These are phyloP conservation scores for Penicillium roqueforti DNA, from an alignment of 495 filamentous ascomycete species.

Conservation along the genomic window DNA sequence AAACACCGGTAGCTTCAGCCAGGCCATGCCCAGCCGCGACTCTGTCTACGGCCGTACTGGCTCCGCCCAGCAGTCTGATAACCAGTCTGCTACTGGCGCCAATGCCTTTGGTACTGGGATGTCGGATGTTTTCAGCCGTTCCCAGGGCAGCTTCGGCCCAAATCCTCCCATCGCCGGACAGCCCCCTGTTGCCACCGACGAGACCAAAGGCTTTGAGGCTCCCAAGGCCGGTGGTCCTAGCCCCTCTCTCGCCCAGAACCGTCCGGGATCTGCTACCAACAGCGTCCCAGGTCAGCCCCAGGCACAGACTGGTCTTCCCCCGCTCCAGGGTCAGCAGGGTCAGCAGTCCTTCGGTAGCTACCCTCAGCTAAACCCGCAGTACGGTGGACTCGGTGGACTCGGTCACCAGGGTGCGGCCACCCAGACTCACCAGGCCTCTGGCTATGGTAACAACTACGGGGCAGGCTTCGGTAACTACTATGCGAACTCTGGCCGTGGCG, in stretches of 20 bases:
- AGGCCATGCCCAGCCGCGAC: constrained; percentile 60
- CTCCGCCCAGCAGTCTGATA: constrained; percentile 67
- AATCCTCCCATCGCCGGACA: constrained; percentile 63
- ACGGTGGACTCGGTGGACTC: constrained; percentile 66
- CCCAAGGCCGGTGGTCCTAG: constrained; percentile 75
- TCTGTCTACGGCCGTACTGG: constrained; percentile 75
- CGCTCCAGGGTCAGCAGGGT: constrained; percentile 66
- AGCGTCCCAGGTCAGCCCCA: constrained; percentile 59
- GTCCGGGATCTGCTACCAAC: constrained; percentile 83
- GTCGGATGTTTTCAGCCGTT: constrained; percentile 75
- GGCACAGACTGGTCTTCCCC: constrained; percentile 60
- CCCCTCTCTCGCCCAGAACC: constrained; percentile 72
- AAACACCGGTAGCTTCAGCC: constrained; percentile 64
- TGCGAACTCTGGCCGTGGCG: constrained; percentile 31
- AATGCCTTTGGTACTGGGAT: constrained; percentile 64
- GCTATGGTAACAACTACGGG: constrained; percentile 53
- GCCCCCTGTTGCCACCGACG: constrained; percentile 55
- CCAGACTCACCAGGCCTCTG: constrained; percentile 60
- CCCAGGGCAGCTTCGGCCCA: constrained; percentile 63
- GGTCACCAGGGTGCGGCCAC: constrained; percentile 55
- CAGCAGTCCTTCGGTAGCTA: constrained; percentile 70
- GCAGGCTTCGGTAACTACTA: constrained; percentile 72
- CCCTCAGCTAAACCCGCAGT: constrained; percentile 70
- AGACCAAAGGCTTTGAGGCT: constrained; percentile 75
- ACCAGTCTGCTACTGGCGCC: constrained; percentile 52